Conservation (phyloP, 257 asterid genomes). For the Salvia splendens region DNA sequence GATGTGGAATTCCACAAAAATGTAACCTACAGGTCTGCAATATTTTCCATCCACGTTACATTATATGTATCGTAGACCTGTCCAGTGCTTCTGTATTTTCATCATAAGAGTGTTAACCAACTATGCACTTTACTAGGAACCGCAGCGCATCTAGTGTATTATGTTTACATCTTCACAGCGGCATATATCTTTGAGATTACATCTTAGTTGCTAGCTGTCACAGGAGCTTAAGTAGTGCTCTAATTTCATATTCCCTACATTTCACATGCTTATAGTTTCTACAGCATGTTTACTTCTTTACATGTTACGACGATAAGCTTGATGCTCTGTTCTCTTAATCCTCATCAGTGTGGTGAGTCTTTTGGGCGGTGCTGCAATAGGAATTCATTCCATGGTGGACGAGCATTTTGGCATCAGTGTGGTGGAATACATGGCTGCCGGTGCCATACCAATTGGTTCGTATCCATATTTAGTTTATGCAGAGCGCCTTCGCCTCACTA, state of each 20-base stretch:
- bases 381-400: slow-evolving; percentile 92
- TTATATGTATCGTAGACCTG: slow-evolving; percentile 11
- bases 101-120: background rate
- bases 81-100: background rate
- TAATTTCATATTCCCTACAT: background rate
- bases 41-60: background rate
- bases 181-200: background rate
- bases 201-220: background rate
- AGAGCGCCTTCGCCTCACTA: background rate
- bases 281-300: background rate
- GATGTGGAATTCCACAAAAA: slow-evolving; percentile 91
- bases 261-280: background rate
- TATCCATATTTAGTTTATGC: slow-evolving; percentile 11
- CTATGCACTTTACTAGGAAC: slow-evolving; percentile 3
- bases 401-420: slow-evolving; percentile 97
- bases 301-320: background rate
- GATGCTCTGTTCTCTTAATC: slow-evolving; percentile 10
- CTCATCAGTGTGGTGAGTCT: slow-evolving; percentile 71
- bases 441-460: slow-evolving; percentile 90
- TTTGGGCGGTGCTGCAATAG: slow-evolving; percentile 79
- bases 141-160: slow-evolving; percentile 1
- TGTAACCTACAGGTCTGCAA: slow-evolving; percentile 73
- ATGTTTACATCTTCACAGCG: background rate
- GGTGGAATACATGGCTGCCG: slow-evolving; percentile 96
- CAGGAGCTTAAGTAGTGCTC: background rate